Evolutionary conservation across 306 rosid genomes (phyloP).

Genomic region (Rosa rugosa): DNA sequence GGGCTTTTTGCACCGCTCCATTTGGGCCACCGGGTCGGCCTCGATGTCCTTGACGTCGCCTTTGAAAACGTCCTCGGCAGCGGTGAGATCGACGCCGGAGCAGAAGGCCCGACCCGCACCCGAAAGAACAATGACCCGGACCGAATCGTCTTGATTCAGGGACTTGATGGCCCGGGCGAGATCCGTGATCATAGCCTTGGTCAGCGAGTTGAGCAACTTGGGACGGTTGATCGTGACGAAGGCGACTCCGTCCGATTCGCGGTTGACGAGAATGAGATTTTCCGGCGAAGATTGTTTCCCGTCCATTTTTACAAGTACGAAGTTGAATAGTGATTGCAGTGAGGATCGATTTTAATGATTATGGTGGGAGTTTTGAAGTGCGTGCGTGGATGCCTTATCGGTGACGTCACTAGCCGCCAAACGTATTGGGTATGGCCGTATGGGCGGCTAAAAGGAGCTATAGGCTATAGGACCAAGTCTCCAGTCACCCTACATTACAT

Average conservation of each 20-base stretch:
- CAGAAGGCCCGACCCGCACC: conserved; percentile 92
- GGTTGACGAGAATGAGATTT: conserved; percentile 54
- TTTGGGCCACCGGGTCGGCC: conserved; percentile 65
- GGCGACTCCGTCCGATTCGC: conserved; percentile 62
- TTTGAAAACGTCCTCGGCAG: conserved; percentile 88
- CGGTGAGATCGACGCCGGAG: conserved; percentile 80
- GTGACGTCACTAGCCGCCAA: background rate
- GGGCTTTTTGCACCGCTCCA: conserved; percentile 83
- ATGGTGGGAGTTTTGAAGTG: background rate
- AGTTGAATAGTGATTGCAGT: background rate
- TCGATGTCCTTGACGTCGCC: conserved; percentile 88
- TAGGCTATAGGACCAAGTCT: too few species aligned
- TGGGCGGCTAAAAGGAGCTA: too few species aligned
- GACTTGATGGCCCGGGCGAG: conserved; percentile 66
- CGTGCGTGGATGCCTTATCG: background rate
- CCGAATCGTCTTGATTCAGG: conserved; percentile 58
- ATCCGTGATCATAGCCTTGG: conserved; percentile 70
- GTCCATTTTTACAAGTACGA: background rate
- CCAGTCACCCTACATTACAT: too few species aligned
- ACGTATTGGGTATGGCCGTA: too few species aligned
- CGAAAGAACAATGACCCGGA: conserved; percentile 63
- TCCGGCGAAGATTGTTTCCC: conserved; percentile 31
- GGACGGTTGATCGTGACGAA: conserved; percentile 80
- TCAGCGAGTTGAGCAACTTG: conserved; percentile 69
- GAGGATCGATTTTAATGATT: background rate